Percentiles rank a stretch among this genome's conserved stretches.
Evolutionary conservation across 352 stramenopile genomes (phyloP).

Genomic region (Phytopythium ostracodes): DNA sequence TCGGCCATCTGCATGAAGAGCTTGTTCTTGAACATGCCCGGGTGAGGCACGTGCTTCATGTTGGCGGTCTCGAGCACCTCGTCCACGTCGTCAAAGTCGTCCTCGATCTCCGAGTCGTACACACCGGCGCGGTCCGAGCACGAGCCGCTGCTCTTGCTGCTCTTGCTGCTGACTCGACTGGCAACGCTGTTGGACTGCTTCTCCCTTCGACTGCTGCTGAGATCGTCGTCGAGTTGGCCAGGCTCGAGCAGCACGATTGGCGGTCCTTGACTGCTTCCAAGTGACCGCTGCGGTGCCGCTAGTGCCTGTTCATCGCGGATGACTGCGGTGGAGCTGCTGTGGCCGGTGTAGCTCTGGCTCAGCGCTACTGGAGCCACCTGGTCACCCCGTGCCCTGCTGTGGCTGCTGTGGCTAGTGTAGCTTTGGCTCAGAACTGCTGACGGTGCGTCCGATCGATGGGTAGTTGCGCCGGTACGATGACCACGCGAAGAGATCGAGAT

Average conservation of each 20-base stretch:
- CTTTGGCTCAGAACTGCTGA: background rate
- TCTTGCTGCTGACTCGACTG: conserved; percentile 15
- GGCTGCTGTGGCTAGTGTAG: background rate
- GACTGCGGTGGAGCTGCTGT: background rate
- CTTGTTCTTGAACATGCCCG: conserved; percentile 22
- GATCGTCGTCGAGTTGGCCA: conserved; percentile 10
- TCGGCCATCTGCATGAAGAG: conserved; percentile 50
- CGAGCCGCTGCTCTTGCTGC: conserved; percentile 4
- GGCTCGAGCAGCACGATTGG: conserved; percentile 18
- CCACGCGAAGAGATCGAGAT: background rate
- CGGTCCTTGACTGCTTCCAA: conserved; percentile 8
- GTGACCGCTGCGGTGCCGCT: background rate
- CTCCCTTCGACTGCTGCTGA: conserved; percentile 16
- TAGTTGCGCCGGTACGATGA: background rate
- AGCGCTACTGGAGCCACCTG: background rate
- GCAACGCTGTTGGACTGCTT: conserved; percentile 29
- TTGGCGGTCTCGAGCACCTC: conserved; percentile 37
- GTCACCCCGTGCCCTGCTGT: background rate
- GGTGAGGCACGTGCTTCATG: conserved; percentile 31
- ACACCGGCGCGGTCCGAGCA: background rate
- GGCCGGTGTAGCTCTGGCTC: background rate
- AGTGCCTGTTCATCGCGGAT: background rate
- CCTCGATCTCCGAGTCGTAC: conserved; percentile 17
- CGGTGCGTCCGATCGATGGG: background rate
- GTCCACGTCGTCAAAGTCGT: conserved; percentile 33